phyloP scores from a whole-genome alignment of 1,284 basidiomycete species.

The Puccinia novopanici region DNA sequence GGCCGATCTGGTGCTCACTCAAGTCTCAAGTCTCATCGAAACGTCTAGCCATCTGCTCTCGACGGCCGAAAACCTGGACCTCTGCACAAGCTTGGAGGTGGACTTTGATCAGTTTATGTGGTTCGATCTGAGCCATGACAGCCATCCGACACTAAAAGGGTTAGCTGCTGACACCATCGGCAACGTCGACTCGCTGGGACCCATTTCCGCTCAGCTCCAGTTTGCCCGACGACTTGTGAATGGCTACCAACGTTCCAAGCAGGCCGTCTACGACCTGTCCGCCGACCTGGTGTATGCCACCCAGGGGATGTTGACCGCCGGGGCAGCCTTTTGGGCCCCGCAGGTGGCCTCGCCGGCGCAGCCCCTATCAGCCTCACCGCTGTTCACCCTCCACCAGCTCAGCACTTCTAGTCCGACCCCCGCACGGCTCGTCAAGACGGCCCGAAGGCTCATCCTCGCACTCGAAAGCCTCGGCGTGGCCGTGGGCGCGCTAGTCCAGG shows the following conservation, averaged over 20 bases:
- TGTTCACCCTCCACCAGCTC: slow-evolving; percentile 23
- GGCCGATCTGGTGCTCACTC: slow-evolving; percentile 8
- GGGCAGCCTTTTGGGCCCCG: not conserved
- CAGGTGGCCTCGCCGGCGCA: slow-evolving; percentile 33
- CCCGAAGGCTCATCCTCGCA: not conserved
- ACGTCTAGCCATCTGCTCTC: slow-evolving; percentile 8
- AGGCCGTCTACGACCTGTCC: slow-evolving; percentile 19
- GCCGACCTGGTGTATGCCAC: slow-evolving; percentile 40
- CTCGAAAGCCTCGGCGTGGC: slow-evolving; percentile 28
- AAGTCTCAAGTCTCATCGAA: slow-evolving; percentile 31
- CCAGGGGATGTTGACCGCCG: slow-evolving; percentile 17
- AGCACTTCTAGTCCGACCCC: not conserved
- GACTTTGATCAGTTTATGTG: slow-evolving; percentile 45
- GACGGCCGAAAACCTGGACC: slow-evolving; percentile 20
- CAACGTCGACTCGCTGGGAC: not conserved
- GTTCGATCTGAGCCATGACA: slow-evolving; percentile 25
- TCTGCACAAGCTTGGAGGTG: slow-evolving; percentile 22
- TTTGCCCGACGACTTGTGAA: slow-evolving; percentile 35
- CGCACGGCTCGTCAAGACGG: slow-evolving; percentile 11
- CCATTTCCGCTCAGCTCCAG: slow-evolving; percentile 9
- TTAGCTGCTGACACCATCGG: not conserved
- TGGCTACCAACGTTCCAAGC: slow-evolving; percentile 31
- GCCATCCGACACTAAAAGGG: not conserved
- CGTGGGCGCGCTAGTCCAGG: not conserved
- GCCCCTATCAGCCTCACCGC: slow-evolving; percentile 37